Percentiles rank a stretch among this genome's conserved stretches.
These are phyloP conservation scores for Roridomyces roridus DNA, from an alignment of 768 basidiomycete species.

Conservation along the genomic window DNA sequence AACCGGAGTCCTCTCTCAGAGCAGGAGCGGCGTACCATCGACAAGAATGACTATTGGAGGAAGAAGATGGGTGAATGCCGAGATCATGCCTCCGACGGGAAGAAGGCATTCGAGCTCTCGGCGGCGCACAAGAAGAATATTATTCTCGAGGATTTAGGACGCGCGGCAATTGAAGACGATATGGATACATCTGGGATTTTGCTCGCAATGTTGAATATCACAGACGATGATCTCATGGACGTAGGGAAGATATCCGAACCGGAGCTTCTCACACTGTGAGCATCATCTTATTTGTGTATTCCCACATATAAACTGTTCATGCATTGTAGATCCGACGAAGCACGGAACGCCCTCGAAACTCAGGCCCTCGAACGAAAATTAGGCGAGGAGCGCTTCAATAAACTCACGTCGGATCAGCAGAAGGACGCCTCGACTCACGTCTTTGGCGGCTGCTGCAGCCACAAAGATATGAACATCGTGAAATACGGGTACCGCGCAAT, in stretches of 20 bases:
- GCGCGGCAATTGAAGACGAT: conserved; percentile 17
- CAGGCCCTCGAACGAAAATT: neutral
- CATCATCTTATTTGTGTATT: no score
- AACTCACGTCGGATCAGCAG: neutral
- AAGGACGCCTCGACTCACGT: conserved; percentile 18
- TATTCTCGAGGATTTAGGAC: conserved; percentile 12
- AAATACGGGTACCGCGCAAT: conserved; percentile 28
- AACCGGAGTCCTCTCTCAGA: conserved; percentile 26
- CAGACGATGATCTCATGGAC: no score
- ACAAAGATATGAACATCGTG: conserved; percentile 39
- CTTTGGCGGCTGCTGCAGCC: conserved; percentile 35
- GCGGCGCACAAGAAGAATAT: conserved; percentile 21
- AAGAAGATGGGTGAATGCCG: conserved; percentile 28
- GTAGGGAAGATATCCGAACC: no score
- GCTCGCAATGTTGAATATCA: no score
- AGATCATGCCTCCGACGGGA: conserved; percentile 38
- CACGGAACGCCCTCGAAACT: neutral
- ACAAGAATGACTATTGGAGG: conserved; percentile 17
- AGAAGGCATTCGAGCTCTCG: conserved; percentile 25
- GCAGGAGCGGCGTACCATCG: conserved; percentile 12
- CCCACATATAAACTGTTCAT: no score
- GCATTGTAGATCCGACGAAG: no score
- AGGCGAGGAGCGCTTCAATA: conserved; percentile 1
- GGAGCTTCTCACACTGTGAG: no score
- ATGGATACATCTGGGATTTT: no score